Percentiles rank a stretch among this genome's conserved stretches.
phyloP scores from a whole-genome alignment of 495 filamentous ascomycete genomes.

The Aspergillus coremiiformis region DNA sequence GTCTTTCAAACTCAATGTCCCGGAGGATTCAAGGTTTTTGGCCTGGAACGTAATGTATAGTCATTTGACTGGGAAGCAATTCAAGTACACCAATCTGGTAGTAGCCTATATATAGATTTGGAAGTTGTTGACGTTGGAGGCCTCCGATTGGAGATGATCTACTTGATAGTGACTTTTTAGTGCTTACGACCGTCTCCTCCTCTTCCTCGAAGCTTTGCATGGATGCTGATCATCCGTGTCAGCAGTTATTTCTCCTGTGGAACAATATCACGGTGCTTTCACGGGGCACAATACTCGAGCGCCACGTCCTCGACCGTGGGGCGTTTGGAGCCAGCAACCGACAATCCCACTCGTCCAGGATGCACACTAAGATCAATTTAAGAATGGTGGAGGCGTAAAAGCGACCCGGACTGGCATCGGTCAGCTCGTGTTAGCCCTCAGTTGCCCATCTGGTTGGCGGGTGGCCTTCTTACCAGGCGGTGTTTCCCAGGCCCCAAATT shows the following conservation, averaged over 20 bases:
- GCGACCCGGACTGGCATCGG: neutral
- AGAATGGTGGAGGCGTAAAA: neutral
- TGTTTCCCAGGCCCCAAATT: neutral
- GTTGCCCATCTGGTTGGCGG: neutral
- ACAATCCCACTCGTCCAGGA: neutral
- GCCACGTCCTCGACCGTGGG: neutral
- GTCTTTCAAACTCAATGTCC: constrained; percentile 1
- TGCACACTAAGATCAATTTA: neutral
- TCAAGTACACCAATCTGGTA: neutral
- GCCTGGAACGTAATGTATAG: neutral
- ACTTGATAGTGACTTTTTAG: too few relatives aligned
- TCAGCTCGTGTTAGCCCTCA: neutral
- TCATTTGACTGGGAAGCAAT: neutral
- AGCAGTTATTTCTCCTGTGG: neutral
- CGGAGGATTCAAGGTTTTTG: constrained; percentile 2
- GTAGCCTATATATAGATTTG: neutral
- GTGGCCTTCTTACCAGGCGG: neutral
- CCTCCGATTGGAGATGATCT: neutral
- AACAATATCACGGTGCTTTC: neutral
- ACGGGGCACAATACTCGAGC: neutral
- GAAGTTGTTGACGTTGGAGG: neutral
- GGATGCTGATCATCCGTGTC: neutral
- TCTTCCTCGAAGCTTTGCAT: neutral
- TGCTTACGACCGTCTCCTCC: neutral
- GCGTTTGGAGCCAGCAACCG: constrained; percentile 1